Base-by-base conservation (phyloP, 805 yeast species). In the Metschnikowia chrysomelidarum region DNA sequence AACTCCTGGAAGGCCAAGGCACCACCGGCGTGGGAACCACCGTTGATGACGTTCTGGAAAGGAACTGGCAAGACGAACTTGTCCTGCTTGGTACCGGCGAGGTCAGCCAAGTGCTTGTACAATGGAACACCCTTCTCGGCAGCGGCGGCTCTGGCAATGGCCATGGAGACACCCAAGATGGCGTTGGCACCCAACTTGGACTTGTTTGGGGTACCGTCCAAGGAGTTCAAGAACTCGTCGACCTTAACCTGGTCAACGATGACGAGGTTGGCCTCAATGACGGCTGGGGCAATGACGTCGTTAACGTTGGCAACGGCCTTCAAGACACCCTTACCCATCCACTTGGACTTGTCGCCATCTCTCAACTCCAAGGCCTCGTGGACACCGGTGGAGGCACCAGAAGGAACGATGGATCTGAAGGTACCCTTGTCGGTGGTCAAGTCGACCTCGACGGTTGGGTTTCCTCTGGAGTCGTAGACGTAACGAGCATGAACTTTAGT, bases 11-110 rank as follows among this genome's bases (percentile, higher is more conserved):
- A 80, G 59, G 98, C 98, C 54, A 91, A 77, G 64, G 91, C 82
- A 76, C 98, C 98, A 76, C 98, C 98, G 62, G 98, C 98, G 75
- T 91, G 98, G 62, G 95, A 84, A 72, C 98, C 98, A 78, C 98
- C 98, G 82, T 91, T 91, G 70, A 91, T 78, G 51, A 91, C 98
- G 76, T 91, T 91, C 76, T 87, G 93, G 95, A 93, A 84, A 53
- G 98, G 98, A 70, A 93, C 98, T 68, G 98, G 98, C 66, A 91
- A 75, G 43, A 93, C 97, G 69, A 69, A 93, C 69, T 95, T 91
- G 59, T 73, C 69, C 69, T 78, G 76, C 59, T 94, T 71, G 49
- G 78, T 56, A 43, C 78, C 80, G 50, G 96, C 63, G 50, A 93
- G 64, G 57, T 81, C 86, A 53, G 94, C 78, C 65, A 93, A 71